Conservation (phyloP, 2,329 filamentous ascomycete genomes). For the Claviceps humidiphila region DNA sequence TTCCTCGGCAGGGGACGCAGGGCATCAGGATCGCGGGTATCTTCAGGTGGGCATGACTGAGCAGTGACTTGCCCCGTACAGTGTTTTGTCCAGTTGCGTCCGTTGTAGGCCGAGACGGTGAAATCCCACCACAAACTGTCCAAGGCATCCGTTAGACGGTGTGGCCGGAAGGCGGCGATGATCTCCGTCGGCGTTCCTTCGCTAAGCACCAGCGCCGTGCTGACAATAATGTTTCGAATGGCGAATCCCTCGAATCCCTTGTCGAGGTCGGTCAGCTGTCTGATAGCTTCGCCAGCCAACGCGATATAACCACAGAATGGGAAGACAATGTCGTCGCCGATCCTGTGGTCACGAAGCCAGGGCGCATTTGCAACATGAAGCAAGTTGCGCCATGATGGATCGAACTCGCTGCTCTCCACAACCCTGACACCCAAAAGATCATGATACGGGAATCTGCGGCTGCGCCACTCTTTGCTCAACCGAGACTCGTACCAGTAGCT, state of each 20-base stretch:
- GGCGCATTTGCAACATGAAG: slow-evolving; percentile 14
- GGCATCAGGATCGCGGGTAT: not conserved
- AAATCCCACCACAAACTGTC: slow-evolving; percentile 20
- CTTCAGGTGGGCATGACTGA: not conserved
- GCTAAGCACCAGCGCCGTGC: slow-evolving; percentile 18
- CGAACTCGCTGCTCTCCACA: slow-evolving; percentile 6
- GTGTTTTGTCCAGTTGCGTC: slow-evolving; percentile 12
- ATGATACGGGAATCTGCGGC: slow-evolving; percentile 1
- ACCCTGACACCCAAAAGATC: slow-evolving; percentile 10
- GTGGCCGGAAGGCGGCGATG: slow-evolving; percentile 17
- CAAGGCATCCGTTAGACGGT: slow-evolving; percentile 11
- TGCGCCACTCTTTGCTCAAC: slow-evolving; percentile 4
- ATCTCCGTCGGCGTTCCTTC: slow-evolving; percentile 18
- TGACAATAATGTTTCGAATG: slow-evolving; percentile 17
- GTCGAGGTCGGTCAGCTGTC: slow-evolving; percentile 8
- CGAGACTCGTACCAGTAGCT: slow-evolving; percentile 8
- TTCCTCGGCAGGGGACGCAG: not conserved
- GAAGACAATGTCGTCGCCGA: slow-evolving; percentile 28
- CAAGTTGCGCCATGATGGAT: slow-evolving; percentile 12
- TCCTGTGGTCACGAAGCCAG: slow-evolving; percentile 31
- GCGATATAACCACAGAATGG: slow-evolving; percentile 24
- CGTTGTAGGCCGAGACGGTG: slow-evolving; percentile 13
- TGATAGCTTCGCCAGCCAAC: slow-evolving; percentile 15
- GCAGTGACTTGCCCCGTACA: not conserved
- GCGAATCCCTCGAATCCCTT: slow-evolving; percentile 14